phyloP scores from a whole-genome alignment of 202 grass and related monocot genomes.

The Panicum hallii region DNA sequence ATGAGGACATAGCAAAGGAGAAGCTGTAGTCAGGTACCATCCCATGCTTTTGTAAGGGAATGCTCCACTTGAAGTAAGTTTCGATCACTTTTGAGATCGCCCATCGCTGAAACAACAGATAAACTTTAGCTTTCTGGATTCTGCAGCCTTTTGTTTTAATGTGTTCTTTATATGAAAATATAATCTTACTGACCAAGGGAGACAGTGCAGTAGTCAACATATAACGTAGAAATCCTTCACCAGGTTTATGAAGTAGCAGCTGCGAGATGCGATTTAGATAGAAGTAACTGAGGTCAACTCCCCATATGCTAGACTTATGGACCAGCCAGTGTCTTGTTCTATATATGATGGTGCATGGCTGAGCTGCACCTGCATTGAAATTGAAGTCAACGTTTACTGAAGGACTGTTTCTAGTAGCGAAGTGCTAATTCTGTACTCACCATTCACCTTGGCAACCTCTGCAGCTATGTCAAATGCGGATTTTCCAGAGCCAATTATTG shows the following conservation, averaged over 20 bases:
- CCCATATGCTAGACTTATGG: slow-evolving; percentile 57
- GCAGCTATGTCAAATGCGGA: slow-evolving; percentile 84
- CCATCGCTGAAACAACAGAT: slow-evolving; percentile 68
- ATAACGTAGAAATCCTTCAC: slow-evolving; percentile 76
- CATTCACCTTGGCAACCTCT: slow-evolving; percentile 83
- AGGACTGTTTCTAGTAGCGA: slow-evolving; percentile 1
- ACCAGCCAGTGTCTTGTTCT: slow-evolving; percentile 79
- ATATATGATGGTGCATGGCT: slow-evolving; percentile 79
- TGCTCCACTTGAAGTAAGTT: slow-evolving; percentile 58
- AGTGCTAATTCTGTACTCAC: slow-evolving; percentile 44
- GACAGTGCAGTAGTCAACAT: slow-evolving; percentile 63
- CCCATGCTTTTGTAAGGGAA: slow-evolving; percentile 71
- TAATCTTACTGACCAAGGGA: slow-evolving; percentile 65
- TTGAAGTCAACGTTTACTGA: slow-evolving; percentile 1
- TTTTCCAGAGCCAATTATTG: slow-evolving; percentile 76
- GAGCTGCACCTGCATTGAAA: slow-evolving; percentile 58
- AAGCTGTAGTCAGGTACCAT: slow-evolving; percentile 98
- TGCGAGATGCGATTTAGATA: slow-evolving; percentile 82
- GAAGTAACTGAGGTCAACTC: slow-evolving; percentile 68
- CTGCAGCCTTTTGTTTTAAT: background rate
- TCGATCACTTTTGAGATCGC: slow-evolving; percentile 62
- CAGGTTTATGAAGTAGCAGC: slow-evolving; percentile 85
- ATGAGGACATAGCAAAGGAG: slow-evolving; percentile 64
- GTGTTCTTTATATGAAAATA: slow-evolving; percentile 21
- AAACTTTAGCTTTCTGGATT: slow-evolving; percentile 1